These are phyloP conservation scores for Candida jianshihensis DNA, from an alignment of 805 yeast genomes.

Conservation along the genomic window DNA sequence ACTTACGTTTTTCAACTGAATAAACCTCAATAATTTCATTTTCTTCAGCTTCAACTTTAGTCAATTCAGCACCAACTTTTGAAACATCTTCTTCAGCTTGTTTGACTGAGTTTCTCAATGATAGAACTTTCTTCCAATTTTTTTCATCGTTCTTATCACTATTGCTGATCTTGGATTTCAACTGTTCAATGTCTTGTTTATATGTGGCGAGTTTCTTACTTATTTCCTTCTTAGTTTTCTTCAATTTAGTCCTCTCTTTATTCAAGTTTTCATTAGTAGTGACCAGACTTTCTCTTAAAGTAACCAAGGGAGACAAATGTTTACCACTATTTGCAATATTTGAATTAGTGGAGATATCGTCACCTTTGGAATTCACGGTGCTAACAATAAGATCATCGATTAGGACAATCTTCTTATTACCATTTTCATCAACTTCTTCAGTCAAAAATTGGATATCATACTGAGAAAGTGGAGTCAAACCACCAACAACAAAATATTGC, in stretches of 20 bases:
- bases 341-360: constrained; percentile 22
- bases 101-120: constrained; percentile 16
- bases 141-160: constrained; percentile 52
- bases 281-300: constrained; percentile 57
- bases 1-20: constrained; percentile 30
- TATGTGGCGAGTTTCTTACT: constrained; percentile 44
- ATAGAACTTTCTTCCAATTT: constrained; percentile 22
- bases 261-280: constrained; percentile 55
- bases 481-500: constrained; percentile 52
- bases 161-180: constrained; percentile 39
- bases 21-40: constrained; percentile 32
- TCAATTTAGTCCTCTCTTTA: constrained; percentile 50
- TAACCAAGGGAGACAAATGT: constrained; percentile 50
- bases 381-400: constrained; percentile 34
- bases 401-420: constrained; percentile 26
- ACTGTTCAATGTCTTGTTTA: constrained; percentile 49
- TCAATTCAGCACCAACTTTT: constrained; percentile 11
- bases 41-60: constrained; percentile 19
- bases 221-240: constrained; percentile 51
- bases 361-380: constrained; percentile 23
- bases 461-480: constrained; percentile 57
- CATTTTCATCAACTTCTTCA: constrained; percentile 22
- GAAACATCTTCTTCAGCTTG: constrained; percentile 20
- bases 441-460: constrained; percentile 47
- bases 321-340: constrained; percentile 26